A percentile compares a stretch with the other conserved stretches of the same genome.
Evolutionary conservation across 73 alveolate species (phyloP).

Genomic region (Paraurostyla sp.): DNA sequence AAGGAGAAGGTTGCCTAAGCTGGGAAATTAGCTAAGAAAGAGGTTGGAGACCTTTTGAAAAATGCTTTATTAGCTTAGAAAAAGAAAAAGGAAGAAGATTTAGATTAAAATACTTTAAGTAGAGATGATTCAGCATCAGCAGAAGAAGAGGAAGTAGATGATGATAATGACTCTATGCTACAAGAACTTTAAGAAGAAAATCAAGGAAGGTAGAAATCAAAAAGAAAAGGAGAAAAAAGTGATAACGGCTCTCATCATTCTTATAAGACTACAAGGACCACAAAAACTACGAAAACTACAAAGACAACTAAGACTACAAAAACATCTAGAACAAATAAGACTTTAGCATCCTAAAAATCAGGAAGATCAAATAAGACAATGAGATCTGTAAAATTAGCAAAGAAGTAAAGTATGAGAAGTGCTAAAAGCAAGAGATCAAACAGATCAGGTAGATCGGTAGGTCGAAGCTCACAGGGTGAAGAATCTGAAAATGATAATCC

Average conservation of each 20-base stretch:
- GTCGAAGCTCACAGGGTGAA: neutral
- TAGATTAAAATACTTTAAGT: neutral
- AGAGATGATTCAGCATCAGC: conserved; percentile 50
- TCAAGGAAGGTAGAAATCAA: neutral
- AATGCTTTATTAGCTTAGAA: neutral
- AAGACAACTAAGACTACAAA: neutral
- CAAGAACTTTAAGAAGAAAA: conserved; percentile 15
- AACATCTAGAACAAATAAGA: neutral
- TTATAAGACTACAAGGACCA: conserved; percentile 24
- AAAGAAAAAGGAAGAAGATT: neutral
- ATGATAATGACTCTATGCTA: conserved; percentile 32
- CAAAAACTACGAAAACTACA: conserved; percentile 45
- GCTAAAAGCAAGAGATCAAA: neutral
- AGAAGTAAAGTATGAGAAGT: neutral
- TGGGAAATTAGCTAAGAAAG: neutral
- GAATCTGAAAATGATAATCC: conserved; percentile 55
- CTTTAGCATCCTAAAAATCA: neutral
- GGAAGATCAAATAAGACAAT: conserved; percentile 8
- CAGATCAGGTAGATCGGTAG: conserved; percentile 27
- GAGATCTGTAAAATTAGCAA: neutral
- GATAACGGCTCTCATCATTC: neutral
- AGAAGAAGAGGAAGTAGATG: conserved; percentile 18
- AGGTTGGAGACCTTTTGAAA: neutral
- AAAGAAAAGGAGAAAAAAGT: neutral
- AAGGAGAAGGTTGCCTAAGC: conserved; percentile 30